These are phyloP conservation scores for Chalara sp. DNA, from an alignment of 2,329 filamentous ascomycete genomes.

Conservation along the genomic window DNA sequence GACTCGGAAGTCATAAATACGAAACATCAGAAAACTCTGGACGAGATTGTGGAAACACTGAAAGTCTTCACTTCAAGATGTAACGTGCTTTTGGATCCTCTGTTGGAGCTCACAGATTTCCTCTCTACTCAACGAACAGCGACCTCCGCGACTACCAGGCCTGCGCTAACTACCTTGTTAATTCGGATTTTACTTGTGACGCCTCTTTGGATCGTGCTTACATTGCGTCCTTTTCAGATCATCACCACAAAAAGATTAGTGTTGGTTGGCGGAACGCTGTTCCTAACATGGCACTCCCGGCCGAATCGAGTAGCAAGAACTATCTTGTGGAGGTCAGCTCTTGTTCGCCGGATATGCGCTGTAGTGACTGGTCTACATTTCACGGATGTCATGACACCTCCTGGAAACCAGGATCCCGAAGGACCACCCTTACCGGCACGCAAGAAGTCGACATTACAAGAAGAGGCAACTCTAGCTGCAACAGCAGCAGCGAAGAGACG, in stretches of 20 bases:
- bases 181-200: slow-evolving; percentile 83
- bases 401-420: slow-evolving; percentile 17
- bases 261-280: slow-evolving; percentile 77
- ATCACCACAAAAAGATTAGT: slow-evolving; percentile 81
- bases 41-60: slow-evolving; percentile 93
- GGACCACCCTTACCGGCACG: slow-evolving; percentile 26
- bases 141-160: slow-evolving; percentile 83
- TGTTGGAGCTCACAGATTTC: slow-evolving; percentile 86
- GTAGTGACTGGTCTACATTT: slow-evolving; percentile 78
- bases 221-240: slow-evolving; percentile 74
- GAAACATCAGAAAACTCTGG: slow-evolving; percentile 85
- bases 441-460: slow-evolving; percentile 14
- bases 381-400: slow-evolving; percentile 37
- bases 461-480: slow-evolving; percentile 28
- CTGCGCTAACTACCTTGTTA: slow-evolving; percentile 83
- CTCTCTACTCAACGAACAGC: slow-evolving; percentile 85
- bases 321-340: slow-evolving; percentile 82
- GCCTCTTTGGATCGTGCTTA: slow-evolving; percentile 79
- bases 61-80: slow-evolving; percentile 87
- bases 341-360: slow-evolving; percentile 61
- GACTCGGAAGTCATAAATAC: slow-evolving; percentile 53
- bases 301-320: slow-evolving; percentile 79
- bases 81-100: slow-evolving; percentile 84
- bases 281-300: slow-evolving; percentile 87
- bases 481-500: slow-evolving; percentile 27